Conservation (phyloP, 306 rosid species). For the Pachyrhizus erosus region DNA sequence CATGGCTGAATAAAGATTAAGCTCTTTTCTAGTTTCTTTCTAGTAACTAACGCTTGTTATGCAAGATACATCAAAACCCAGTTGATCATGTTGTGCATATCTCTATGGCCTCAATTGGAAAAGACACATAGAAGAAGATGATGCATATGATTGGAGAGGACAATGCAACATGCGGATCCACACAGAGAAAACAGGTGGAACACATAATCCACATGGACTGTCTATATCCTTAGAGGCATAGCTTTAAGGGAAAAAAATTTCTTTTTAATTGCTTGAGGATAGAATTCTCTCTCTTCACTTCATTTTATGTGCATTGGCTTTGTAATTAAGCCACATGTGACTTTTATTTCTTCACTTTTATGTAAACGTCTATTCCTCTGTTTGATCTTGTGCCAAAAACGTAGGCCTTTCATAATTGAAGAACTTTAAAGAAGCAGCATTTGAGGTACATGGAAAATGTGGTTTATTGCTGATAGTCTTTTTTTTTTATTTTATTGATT, state of each 20-base stretch:
- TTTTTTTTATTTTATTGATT: background rate
- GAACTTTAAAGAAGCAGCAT: background rate
- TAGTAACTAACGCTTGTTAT: constrained; percentile 12
- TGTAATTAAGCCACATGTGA: background rate
- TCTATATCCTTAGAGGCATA: constrained; percentile 41
- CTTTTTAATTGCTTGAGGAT: background rate
- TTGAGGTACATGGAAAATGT: constrained; percentile 17
- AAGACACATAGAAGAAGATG: constrained; percentile 44
- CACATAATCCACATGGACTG: constrained; percentile 65
- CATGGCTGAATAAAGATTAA: constrained; percentile 13
- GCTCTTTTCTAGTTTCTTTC: constrained; percentile 20
- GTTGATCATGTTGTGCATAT: constrained; percentile 31
- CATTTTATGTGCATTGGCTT: constrained; percentile 7
- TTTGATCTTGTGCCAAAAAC: background rate
- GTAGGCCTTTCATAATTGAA: constrained; percentile 14
- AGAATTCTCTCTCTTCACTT: constrained; percentile 4
- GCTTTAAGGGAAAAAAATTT: background rate
- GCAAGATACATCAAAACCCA: constrained; percentile 28
- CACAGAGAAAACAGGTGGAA: constrained; percentile 45
- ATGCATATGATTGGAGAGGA: constrained; percentile 49
- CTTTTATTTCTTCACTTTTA: constrained; percentile 18
- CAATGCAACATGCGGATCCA: constrained; percentile 62
- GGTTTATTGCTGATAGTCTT: background rate
- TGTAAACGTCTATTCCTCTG: background rate
- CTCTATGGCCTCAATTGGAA: constrained; percentile 17